Conservation (phyloP, 495 filamentous ascomycete species). For the Acidomyces sp. region DNA sequence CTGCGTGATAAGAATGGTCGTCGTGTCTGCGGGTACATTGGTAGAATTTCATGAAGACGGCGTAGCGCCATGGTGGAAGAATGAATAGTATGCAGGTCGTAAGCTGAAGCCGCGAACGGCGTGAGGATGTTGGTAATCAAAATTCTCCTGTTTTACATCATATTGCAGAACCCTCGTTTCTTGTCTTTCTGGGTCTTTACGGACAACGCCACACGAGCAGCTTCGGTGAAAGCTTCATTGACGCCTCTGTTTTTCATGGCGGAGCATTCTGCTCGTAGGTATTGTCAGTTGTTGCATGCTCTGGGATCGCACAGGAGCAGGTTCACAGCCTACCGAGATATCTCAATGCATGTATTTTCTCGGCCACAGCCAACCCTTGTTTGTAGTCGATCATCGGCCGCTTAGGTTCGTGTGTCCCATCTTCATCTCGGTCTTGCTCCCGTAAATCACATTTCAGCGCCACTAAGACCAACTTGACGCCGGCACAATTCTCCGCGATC, state of each 20-base stretch:
- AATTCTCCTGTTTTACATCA: conserved; percentile 25
- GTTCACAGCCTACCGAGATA: conserved; percentile 64
- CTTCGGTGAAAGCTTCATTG: conserved; percentile 96
- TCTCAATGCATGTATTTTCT: conserved; percentile 74
- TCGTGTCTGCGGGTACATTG: too few relatives aligned
- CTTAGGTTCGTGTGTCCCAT: conserved; percentile 38
- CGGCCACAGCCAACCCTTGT: conserved; percentile 81
- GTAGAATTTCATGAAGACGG: too few relatives aligned
- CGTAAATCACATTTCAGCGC: conserved; percentile 94
- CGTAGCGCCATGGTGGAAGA: too few relatives aligned
- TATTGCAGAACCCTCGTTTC: conserved; percentile 21
- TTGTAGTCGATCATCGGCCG: conserved; percentile 79
- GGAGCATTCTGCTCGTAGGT: conserved; percentile 59
- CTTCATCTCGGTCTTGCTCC: conserved; percentile 49
- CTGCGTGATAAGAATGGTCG: too few relatives aligned
- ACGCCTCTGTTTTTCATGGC: conserved; percentile 95
- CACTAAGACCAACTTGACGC: conserved; percentile 87
- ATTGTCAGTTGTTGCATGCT: neutral
- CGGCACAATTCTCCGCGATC: conserved; percentile 93
- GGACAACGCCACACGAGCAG: conserved; percentile 85
- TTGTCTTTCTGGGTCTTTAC: conserved; percentile 49
- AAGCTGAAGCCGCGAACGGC: neutral
- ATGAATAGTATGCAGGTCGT: too few relatives aligned
- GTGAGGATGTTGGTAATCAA: neutral
- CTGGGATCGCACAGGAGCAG: too few relatives aligned